Evolutionary conservation across 441 rosid genomes (phyloP).

Genomic region (Omphalea diandra): DNA sequence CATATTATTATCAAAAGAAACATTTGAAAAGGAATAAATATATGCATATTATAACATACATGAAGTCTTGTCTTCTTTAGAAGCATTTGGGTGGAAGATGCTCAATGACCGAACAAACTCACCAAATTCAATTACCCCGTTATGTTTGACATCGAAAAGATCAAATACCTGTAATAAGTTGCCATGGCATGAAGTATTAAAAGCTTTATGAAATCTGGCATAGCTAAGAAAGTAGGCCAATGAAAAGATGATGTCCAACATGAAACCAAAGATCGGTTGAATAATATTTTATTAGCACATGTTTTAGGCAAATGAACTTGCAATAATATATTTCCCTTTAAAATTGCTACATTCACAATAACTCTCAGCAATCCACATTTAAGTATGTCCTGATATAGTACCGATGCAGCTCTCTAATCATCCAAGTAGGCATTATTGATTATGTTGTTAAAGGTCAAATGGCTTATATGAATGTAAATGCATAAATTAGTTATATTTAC

Average conservation of each 20-base stretch:
- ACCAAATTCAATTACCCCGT: slow-evolving; percentile 58
- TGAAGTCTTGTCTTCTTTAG: slow-evolving; percentile 43
- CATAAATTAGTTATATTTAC: not conserved
- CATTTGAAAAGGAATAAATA: not conserved
- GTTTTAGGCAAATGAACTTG: not conserved
- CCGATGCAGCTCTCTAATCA: not conserved
- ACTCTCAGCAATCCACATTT: not conserved
- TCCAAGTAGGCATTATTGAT: not conserved
- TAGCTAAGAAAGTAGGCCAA: not conserved
- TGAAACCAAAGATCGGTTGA: not conserved
- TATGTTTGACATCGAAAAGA: slow-evolving; percentile 46
- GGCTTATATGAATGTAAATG: not conserved
- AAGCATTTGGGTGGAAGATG: slow-evolving; percentile 57
- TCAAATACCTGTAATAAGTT: slow-evolving; percentile 45
- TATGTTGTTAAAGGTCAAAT: not conserved
- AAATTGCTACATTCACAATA: not conserved
- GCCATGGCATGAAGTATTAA: not conserved
- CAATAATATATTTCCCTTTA: not conserved
- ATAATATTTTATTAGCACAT: not conserved
- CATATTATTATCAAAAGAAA: not conserved
- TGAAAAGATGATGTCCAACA: not conserved
- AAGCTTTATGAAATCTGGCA: not conserved
- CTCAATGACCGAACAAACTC: slow-evolving; percentile 61
- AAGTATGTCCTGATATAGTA: not conserved
- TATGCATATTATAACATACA: slow-evolving; percentile 32